phyloP scores from a whole-genome alignment of 2,329 filamentous ascomycete genomes.

The Aspergillus unguis region DNA sequence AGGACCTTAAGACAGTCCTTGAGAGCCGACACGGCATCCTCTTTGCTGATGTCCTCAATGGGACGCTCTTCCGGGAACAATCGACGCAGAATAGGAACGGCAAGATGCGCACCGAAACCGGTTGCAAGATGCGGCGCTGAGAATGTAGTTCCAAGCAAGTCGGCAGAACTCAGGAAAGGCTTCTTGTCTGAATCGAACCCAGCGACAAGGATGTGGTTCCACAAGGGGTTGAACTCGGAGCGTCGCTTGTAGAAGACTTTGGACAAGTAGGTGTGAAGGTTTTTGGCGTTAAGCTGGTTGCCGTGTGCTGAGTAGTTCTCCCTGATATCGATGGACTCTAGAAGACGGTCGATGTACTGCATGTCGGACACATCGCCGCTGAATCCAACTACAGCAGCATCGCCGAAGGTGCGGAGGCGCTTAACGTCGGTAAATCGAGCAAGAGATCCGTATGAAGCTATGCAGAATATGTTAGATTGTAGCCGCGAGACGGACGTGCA shows the following conservation, averaged over 20 bases:
- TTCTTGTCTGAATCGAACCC: slow-evolving; percentile 75
- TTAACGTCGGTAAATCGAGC: slow-evolving; percentile 97
- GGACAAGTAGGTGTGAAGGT: slow-evolving; percentile 92
- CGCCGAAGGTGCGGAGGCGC: slow-evolving; percentile 85
- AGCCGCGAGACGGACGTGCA: slow-evolving; percentile 14
- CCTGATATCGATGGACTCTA: slow-evolving; percentile 79
- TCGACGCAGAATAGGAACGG: slow-evolving; percentile 83
- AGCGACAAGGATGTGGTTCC: slow-evolving; percentile 91
- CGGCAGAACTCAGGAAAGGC: slow-evolving; percentile 88
- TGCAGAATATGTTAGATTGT: background rate
- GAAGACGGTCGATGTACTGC: slow-evolving; percentile 93
- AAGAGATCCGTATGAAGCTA: slow-evolving; percentile 94
- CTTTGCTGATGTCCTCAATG: slow-evolving; percentile 66
- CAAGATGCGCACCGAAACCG: slow-evolving; percentile 88
- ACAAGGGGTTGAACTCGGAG: slow-evolving; percentile 92
- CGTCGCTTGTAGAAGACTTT: slow-evolving; percentile 96
- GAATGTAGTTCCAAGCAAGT: slow-evolving; percentile 91
- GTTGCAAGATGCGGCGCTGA: slow-evolving; percentile 84
- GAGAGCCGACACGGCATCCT: slow-evolving; percentile 75
- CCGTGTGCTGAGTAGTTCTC: slow-evolving; percentile 71
- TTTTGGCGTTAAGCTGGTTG: slow-evolving; percentile 73
- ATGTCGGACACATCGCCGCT: slow-evolving; percentile 98
- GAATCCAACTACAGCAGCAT: slow-evolving; percentile 82
- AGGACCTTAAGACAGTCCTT: slow-evolving; percentile 98
- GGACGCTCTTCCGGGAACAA: slow-evolving; percentile 80